Conservation (phyloP, 768 basidiomycete genomes). For the Leccinum arenicola region DNA sequence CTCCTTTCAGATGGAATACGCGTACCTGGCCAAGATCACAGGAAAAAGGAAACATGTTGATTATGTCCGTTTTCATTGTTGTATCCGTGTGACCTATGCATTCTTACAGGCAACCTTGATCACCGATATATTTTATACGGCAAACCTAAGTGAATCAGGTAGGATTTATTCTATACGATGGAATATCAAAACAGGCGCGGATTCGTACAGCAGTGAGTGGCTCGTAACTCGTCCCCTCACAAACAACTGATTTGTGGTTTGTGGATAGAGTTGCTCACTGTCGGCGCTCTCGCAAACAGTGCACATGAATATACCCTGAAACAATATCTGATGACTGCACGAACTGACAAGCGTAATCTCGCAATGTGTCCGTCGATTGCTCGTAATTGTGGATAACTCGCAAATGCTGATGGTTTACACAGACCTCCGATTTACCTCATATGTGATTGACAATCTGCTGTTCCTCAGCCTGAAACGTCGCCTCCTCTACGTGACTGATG, state of each 20-base stretch:
- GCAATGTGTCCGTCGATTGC: conserved; percentile 44
- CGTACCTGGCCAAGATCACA: conserved; percentile 77
- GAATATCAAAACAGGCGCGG: no score
- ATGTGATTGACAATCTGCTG: conserved; percentile 54
- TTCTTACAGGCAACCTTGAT: no score
- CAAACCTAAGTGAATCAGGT: no score
- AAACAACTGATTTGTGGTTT: no score
- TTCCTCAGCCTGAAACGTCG: conserved; percentile 15
- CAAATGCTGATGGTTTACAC: neutral
- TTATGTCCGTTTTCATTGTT: no score
- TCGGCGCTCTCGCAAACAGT: conserved; percentile 50
- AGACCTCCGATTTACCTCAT: conserved; percentile 62
- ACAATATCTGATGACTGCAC: conserved; percentile 62
- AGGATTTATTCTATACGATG: no score
- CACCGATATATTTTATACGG: no score
- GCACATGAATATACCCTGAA: conserved; percentile 56
- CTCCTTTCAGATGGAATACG: conserved; percentile 78
- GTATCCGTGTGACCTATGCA: no score
- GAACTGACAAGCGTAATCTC: conserved; percentile 55
- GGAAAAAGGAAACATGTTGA: conserved; percentile 54
- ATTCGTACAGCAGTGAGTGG: no score
- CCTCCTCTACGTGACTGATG: conserved; percentile 60
- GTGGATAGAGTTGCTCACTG: conserved; percentile 12
- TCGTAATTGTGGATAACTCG: neutral
- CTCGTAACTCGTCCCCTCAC: no score